Conservation (phyloP, 208 protist species). For the Trypanosoma cruzi region DNA sequence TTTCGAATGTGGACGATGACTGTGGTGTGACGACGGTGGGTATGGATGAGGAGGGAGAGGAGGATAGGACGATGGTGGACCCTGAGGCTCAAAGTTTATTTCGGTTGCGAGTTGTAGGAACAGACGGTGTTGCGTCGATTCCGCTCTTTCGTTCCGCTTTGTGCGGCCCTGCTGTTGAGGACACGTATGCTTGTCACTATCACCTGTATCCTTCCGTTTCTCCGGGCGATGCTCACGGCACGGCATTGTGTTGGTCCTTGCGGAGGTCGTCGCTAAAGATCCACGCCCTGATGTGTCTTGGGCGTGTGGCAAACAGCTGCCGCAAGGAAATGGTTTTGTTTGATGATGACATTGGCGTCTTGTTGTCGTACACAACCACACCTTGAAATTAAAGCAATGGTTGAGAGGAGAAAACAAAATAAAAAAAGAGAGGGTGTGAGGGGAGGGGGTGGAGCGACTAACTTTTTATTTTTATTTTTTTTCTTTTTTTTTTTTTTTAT, state of each 20-base stretch:
- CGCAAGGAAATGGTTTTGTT: conserved; percentile 62
- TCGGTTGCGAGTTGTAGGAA: conserved; percentile 20
- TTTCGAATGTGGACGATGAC: neutral
- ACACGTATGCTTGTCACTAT: conserved; percentile 72
- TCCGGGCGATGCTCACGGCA: conserved; percentile 54
- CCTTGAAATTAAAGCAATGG: conserved; percentile 13
- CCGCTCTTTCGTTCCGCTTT: conserved; percentile 44
- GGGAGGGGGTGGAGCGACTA: neutral
- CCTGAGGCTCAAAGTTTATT: conserved; percentile 14
- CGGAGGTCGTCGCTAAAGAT: conserved; percentile 21
- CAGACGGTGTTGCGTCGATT: conserved; percentile 4
- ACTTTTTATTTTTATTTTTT: neutral
- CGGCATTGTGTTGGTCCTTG: conserved; percentile 65
- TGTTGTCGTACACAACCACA: conserved; percentile 51
- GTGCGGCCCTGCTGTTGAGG: conserved; percentile 35
- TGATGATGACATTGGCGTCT: conserved; percentile 28
- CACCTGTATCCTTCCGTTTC: conserved; percentile 59
- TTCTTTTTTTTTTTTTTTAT: neutral
- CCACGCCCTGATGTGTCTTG: conserved; percentile 50
- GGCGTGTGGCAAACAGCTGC: conserved; percentile 80
- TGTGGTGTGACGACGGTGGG: too few species aligned
- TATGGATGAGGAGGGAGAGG: neutral
- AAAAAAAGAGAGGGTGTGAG: neutral
- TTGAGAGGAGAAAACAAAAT: neutral
- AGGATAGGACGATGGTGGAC: neutral